Base-by-base conservation (phyloP, 2,329 filamentous ascomycete genomes). In the Nothophaeocryptopus gaeumannii region DNA sequence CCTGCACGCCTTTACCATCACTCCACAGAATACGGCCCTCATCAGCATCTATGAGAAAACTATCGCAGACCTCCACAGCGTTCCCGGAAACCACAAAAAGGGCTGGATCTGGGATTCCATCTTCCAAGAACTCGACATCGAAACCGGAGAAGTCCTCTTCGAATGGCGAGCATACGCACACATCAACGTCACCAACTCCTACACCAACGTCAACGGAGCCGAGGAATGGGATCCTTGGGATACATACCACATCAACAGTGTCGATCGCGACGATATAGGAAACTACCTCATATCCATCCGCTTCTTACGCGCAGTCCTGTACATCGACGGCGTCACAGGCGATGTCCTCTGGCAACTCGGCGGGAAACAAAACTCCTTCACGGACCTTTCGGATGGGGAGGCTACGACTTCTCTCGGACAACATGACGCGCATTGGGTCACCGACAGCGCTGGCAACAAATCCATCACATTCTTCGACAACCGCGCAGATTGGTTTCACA, bases 91-190 rank as follows among this genome's bases (percentile, higher is more conserved):
- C 34, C 65, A 65, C 26, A 37, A 33, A 2, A 26, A 67, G 37
- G 67, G 65, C 34, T 63, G 55, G 49, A 62, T 66, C 16, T 67
- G 63, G 65, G 63, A 67, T 42, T 60, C 60, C 13, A 41, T 66
- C 2, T 65, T 67, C 44, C 65, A 67, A 45, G 64, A 65, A 39
- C 54, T 79, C 14, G 72, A 80, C 53, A 74, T 80, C 29, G 68
- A 74, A 16, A 79, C 76, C 5, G 78, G 78, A 2, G 68, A 77
- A 29, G 60, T 81, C 2, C 53, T 81, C 5, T 83, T 82, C 55
- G 76, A 83, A 55, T 83, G 80, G 80, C 71, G 70, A 32, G 77
- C 75, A 51, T 68, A 81, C 1, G 77, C 81, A 34, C 76, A 82
- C 60, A 67, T 79, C 34, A 64, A 68, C 13, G 72, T 76, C 3